phyloP scores from a whole-genome alignment of 2,329 filamentous ascomycete species.

The Diaporthe ampelina region DNA sequence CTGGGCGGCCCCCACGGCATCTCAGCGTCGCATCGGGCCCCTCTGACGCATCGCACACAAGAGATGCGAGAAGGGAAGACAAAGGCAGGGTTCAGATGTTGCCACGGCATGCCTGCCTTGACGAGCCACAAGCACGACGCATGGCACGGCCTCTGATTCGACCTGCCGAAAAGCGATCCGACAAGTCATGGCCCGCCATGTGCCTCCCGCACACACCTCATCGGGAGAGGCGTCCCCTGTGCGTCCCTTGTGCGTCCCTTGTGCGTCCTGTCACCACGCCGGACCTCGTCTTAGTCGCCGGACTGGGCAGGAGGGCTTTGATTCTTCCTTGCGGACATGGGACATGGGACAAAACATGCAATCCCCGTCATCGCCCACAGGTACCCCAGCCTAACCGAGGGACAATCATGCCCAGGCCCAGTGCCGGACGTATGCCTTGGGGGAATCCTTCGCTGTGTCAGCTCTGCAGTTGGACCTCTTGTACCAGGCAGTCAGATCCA shows the following conservation, averaged over 20 bases:
- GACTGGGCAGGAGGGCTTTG: slow-evolving; percentile 7
- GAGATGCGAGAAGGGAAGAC: not conserved
- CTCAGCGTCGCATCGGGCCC: slow-evolving; percentile 30
- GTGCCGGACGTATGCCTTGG: slow-evolving; percentile 11
- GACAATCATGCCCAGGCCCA: not conserved
- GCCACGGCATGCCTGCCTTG: slow-evolving; percentile 17
- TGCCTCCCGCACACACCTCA: slow-evolving; percentile 24
- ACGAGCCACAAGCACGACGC: slow-evolving; percentile 23
- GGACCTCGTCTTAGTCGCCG: slow-evolving; percentile 31
- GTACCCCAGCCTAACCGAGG: not conserved
- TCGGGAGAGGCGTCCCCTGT: slow-evolving; percentile 35
- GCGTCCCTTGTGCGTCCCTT: slow-evolving; percentile 19
- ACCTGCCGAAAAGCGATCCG: slow-evolving; percentile 25
- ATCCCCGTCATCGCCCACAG: not conserved
- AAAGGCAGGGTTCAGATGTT: not conserved
- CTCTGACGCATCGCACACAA: slow-evolving; percentile 20
- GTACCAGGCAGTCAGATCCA: slow-evolving; percentile 1
- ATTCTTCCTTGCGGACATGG: slow-evolving; percentile 5
- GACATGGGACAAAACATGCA: not conserved
- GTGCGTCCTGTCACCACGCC: slow-evolving; percentile 36
- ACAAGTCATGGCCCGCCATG: slow-evolving; percentile 37
- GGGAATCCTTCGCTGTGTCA: slow-evolving; percentile 18
- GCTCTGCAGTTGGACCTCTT: slow-evolving; percentile 8
- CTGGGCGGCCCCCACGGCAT: slow-evolving; percentile 9
- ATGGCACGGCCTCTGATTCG: slow-evolving; percentile 19